phyloP scores from a whole-genome alignment of 805 yeast genomes.

The Brettanomyces sp. region DNA sequence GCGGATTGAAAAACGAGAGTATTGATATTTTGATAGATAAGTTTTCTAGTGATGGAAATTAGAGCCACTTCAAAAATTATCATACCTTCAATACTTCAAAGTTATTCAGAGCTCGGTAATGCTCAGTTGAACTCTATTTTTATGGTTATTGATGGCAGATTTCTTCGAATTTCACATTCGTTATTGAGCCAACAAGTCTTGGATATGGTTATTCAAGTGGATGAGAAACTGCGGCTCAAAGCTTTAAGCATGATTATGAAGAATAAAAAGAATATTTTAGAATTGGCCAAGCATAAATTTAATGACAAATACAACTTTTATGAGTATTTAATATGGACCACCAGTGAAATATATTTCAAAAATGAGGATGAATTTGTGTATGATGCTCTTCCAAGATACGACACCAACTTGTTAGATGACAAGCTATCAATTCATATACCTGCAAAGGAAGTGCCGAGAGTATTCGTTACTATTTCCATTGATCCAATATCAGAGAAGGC shows the following conservation, averaged over 20 bases:
- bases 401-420: conserved; percentile 1
- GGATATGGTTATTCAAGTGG: conserved; percentile 34
- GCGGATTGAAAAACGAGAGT: not conserved
- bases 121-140: too few species aligned
- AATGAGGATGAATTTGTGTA: conserved; percentile 22
- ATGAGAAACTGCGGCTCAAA: conserved; percentile 34
- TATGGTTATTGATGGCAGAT: too few species aligned
- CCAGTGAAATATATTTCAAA: conserved; percentile 15
- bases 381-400: conserved; percentile 15
- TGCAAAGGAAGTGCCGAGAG: conserved; percentile 3
- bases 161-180: too few species aligned
- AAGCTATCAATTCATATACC: conserved; percentile 3
- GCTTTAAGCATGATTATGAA: conserved; percentile 4
- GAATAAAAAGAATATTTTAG: not conserved
- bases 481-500: conserved; percentile 69
- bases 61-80: too few species aligned
- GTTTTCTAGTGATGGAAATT: too few species aligned
- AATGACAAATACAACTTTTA: conserved; percentile 11
- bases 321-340: conserved; percentile 16
- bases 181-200: conserved; percentile 10
- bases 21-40: too few species aligned
- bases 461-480: conserved; percentile 51
- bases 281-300: not conserved
- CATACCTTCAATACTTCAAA: too few species aligned
- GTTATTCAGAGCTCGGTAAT: too few species aligned